These are phyloP conservation scores for Myxozyma mucilagina DNA, from an alignment of 805 yeast species.

Conservation along the genomic window DNA sequence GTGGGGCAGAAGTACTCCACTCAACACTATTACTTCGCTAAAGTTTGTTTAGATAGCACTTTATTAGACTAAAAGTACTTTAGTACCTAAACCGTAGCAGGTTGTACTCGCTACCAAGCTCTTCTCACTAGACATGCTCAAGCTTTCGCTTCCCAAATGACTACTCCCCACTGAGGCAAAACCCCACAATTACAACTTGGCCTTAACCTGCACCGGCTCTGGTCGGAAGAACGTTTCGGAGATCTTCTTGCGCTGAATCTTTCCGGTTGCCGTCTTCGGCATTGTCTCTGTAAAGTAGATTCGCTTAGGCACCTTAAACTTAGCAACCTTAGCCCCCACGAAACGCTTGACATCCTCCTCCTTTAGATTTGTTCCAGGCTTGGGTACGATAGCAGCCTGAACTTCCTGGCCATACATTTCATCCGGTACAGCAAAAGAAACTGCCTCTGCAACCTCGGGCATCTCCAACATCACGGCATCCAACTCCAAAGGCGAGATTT, in stretches of 20 bases:
- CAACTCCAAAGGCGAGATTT: conserved; percentile 70
- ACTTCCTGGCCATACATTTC: conserved; percentile 70
- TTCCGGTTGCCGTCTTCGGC: conserved; percentile 79
- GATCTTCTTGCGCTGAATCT: conserved; percentile 67
- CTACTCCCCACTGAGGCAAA: neutral
- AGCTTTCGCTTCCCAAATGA: neutral
- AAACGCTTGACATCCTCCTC: conserved; percentile 51
- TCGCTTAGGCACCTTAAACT: conserved; percentile 61
- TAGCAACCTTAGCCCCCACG: conserved; percentile 50
- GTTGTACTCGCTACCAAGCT: neutral
- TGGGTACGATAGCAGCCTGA: conserved; percentile 66
- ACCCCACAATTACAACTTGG: conserved; percentile 37
- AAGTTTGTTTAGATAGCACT: too few species aligned
- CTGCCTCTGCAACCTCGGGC: conserved; percentile 68
- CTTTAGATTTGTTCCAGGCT: conserved; percentile 40
- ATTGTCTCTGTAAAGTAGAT: conserved; percentile 59
- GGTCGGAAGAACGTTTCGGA: conserved; percentile 49
- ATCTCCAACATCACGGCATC: conserved; percentile 62
- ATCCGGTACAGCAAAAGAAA: conserved; percentile 67
- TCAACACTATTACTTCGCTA: too few species aligned
- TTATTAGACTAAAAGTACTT: too few species aligned
- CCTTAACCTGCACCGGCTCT: conserved; percentile 34
- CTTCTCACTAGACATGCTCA: neutral
- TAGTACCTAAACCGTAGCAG: too few species aligned
- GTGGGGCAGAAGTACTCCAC: too few species aligned